Percentiles rank a stretch among this genome's conserved stretches.
These are phyloP conservation scores for Limnomonas spitsbergensis DNA, from an alignment of 139 green algal species.

Conservation along the genomic window DNA sequence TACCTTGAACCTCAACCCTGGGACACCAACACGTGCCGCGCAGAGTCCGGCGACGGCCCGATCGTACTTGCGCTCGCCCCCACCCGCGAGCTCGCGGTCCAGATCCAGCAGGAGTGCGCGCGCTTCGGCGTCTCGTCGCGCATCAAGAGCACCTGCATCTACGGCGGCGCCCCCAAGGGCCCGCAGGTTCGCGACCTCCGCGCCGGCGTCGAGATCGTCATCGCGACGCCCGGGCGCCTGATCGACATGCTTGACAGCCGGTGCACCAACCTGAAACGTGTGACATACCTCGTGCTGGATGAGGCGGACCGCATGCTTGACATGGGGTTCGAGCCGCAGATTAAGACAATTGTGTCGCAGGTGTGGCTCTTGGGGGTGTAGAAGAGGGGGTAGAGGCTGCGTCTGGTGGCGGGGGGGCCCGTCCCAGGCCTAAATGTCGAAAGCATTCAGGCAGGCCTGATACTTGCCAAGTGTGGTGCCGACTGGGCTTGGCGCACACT, in stretches of 20 bases:
- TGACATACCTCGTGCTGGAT: slow-evolving; percentile 91
- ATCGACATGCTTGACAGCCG: slow-evolving; percentile 80
- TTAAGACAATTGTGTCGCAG: slow-evolving; percentile 47
- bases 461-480: slow-evolving; percentile 6
- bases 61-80: slow-evolving; percentile 90
- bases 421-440: background rate
- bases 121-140: slow-evolving; percentile 85
- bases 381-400: background rate
- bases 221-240: slow-evolving; percentile 86
- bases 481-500: too few species aligned
- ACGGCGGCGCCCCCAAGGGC: slow-evolving; percentile 80
- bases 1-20: too few species aligned
- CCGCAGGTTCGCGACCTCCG: slow-evolving; percentile 46
- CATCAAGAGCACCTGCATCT: slow-evolving; percentile 89
- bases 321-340: slow-evolving; percentile 90
- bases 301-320: slow-evolving; percentile 96
- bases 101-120: slow-evolving; percentile 85
- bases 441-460: background rate
- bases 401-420: background rate
- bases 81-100: slow-evolving; percentile 89
- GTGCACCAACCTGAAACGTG: slow-evolving; percentile 66
- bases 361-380: slow-evolving; percentile 12
- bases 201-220: slow-evolving; percentile 82
- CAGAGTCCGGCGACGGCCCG: slow-evolving; percentile 86
- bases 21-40: slow-evolving; percentile 40